Evolutionary conservation across 176 grass and related monocot genomes (phyloP), one percentile per base, ranked within the genome.

Genomic region (Oryza officinalis): DNA sequence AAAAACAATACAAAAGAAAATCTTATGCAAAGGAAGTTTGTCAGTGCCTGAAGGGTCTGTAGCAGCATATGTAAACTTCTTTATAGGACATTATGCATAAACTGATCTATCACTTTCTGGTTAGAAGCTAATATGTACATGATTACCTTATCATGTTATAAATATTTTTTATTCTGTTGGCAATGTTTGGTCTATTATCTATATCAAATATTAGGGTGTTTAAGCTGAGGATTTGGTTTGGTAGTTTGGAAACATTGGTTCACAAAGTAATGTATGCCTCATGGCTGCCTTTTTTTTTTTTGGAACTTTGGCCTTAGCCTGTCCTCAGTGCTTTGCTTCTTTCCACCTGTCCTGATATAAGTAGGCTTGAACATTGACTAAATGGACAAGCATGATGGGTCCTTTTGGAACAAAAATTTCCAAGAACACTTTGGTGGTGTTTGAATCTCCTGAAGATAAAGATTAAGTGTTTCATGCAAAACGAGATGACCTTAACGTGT

Each of bases 191-290:
- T 44, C 70, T 4, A 50, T 3, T 47, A 20, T 10, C 35, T 47
- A 8, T 67, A 52, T 63, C n/a, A 86, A 17, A 10, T 82, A 17
- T 65, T 71, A 83, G 52, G 17, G 25, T 6, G 5, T 43, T 65
- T 37, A 74, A 68, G 10, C 22, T 45, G 84, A 68, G 60, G 13
- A 60, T 67, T 61, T 74, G 77, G 17, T 64, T 74, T 3, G 27
- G n/a, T 74, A 78, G 38, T 69, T 79, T 8, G 45, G 15, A 33
- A 82, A 66, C 1, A 83, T 67, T 63, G 35, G 23, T 76, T 28
- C 26, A 30, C 28, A 25, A 28, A 68, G 6, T 43, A 82, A 74
- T 11, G 23, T 67, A 26, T 69, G 18, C 27, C 44, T 78, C 2
- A 1, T 67, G 33, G 10, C 85, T 64, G 0, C 10, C 0, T 13